Evolutionary conservation across 768 basidiomycete species (phyloP).

Genomic region (Leucocoprinus leucothites): DNA sequence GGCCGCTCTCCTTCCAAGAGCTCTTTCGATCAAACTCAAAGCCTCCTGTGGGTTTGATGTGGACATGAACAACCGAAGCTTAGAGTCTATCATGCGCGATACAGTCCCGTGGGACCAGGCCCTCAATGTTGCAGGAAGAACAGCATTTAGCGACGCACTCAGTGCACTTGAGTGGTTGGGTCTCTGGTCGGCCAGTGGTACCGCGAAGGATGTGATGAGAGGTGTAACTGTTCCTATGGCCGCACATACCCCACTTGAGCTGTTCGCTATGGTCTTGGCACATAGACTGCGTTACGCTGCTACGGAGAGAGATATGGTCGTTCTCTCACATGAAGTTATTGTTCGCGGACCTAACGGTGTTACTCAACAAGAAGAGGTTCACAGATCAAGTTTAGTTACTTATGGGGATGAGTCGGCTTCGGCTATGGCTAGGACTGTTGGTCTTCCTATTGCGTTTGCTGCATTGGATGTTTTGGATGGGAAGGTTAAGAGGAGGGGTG

Average conservation of each 20-base stretch:
- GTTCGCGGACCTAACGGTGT: constrained; percentile 25
- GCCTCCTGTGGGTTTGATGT: neutral
- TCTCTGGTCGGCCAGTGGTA: neutral
- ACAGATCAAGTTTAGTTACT: constrained; percentile 63
- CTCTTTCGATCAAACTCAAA: constrained; percentile 21
- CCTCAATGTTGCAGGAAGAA: neutral
- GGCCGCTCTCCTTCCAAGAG: constrained; percentile 30
- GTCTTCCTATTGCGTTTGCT: constrained; percentile 84
- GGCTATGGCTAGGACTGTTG: constrained; percentile 92
- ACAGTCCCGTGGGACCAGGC: neutral
- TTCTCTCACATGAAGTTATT: constrained; percentile 82
- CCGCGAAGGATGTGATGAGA: neutral
- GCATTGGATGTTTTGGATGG: constrained; percentile 71
- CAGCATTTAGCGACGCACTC: neutral
- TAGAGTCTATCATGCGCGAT: constrained; percentile 2
- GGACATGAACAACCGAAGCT: constrained; percentile 2
- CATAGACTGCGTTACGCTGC: constrained; percentile 67
- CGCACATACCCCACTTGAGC: constrained; percentile 55
- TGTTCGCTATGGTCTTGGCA: constrained; percentile 70
- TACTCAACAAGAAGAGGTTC: constrained; percentile 42
- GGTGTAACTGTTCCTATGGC: neutral
- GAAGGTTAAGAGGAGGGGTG: constrained; percentile 48
- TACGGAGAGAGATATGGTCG: constrained; percentile 81
- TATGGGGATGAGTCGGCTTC: constrained; percentile 54
- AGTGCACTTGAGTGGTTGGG: constrained; percentile 9